Evolutionary conservation across 352 stramenopile genomes (phyloP), one percentile per base, ranked within the genome.

Genomic region (Phytophthora europaea): DNA sequence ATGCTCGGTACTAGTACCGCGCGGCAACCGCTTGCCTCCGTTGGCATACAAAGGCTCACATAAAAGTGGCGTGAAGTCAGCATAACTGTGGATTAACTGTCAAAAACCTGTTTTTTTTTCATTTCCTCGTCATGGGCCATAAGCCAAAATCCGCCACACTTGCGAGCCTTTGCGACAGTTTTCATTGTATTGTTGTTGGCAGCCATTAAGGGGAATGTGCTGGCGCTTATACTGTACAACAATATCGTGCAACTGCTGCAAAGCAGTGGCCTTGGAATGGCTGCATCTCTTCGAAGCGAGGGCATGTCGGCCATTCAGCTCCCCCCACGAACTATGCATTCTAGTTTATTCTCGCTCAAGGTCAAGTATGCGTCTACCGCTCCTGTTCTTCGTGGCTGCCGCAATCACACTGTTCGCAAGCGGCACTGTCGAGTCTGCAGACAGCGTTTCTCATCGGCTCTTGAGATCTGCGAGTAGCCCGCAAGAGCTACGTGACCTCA

Each of bases 171-270:
- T 53, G 47, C 47, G 47, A 53, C 47, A 53, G 20, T 18, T 53
- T 7, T 15, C 20, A 53, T 31, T 53, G 47, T 53, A 28, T 53
- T 53, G 47, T 53, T 53, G 47, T 53, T 16, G 47, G 47, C n/a
- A 53, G 47, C 47, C 47, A 53, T 51, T 4, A 53, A 18, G 28
- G 20, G 13, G 15, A 53, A 53, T 16, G 16, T n/a, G 38, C 38
- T 45, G 38, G 13, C 18, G 18, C 18, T 6, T n/a, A 5, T n/a
- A 15, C 38, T 45, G 43, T 18, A 22, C 43, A 20, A 23, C 16
- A 10, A 51, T 7, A 9, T 20, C 20, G 8, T 12, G 43, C 43
- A 20, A 51, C n/a, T 51, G 43, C 18, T 23, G 47, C 45, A 52
- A 52, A 52, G 45, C 45, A 52, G 45, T 52, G 45, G n/a, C 18